Evolutionary conservation across 2,329 filamentous ascomycete species (phyloP), one percentile per base, ranked within the genome.

Genomic region (Xylaria sp.): DNA sequence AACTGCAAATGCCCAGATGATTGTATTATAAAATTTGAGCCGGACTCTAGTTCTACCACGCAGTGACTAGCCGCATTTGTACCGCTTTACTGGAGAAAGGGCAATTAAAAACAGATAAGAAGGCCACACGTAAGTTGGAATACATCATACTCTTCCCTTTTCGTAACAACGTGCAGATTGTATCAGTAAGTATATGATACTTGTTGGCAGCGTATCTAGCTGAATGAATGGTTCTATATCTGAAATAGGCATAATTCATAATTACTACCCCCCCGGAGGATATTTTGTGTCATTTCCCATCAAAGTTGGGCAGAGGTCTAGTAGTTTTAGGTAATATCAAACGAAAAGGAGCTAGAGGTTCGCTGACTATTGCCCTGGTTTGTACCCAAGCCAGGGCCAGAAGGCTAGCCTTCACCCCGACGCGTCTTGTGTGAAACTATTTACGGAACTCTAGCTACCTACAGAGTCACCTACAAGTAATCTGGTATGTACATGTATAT

Each of bases 341-440:
- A 8, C 56, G 31, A 12, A 7, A 37, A 34, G 23, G 34, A 34
- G 48, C 44, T 34, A 46, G 41, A 67, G 41, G 34, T 61, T 73
- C 71, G 71, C 71, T 66, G 62, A 71, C 58, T 73, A 63, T 66
- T 73, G 63, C 71, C 66, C 15, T 57, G 20, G n/a, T 56, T 61
- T 60, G 41, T 39, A 59, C 51, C 61, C 52, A 51, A 48, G 50
- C 25, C 48, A 37, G 58, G 57, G 48, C 50, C 52, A 41, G 28
- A 28, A 52, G 41, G 13, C 34, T 37, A 25, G 20, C 10, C 37
- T 28, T 25, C 15, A 34, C 46, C 48, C 54, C 66, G 44, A 28
- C 52, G 51, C 48, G 34, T 56, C 60, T 65, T 63, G 54, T 59
- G 48, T 66, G 48, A 50, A 56, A 59, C 25, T 28, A 20, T 46